phyloP scores from a whole-genome alignment of 768 basidiomycete species.

The Sporobolomyces roseus region DNA sequence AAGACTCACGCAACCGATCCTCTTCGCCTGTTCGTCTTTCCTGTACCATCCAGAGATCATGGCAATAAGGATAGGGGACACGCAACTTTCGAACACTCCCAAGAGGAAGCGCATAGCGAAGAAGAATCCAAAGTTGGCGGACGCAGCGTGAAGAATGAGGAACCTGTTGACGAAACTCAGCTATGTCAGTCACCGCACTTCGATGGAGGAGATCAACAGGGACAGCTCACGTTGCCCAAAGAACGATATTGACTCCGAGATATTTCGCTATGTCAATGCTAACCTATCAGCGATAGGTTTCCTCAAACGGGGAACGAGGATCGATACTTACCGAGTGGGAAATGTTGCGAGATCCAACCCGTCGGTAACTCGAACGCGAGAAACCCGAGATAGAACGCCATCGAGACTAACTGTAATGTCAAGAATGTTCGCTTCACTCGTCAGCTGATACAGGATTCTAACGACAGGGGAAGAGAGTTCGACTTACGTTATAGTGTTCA shows the following conservation, averaged over 20 bases:
- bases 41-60: slow-evolving; percentile 67
- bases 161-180: slow-evolving; percentile 44
- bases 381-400: slow-evolving; percentile 14
- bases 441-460: no score
- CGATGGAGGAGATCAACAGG: not conserved
- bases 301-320: slow-evolving; percentile 1
- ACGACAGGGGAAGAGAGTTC: no score
- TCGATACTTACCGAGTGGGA: no score
- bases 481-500: slow-evolving; percentile 55
- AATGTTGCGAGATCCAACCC: no score
- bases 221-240: slow-evolving; percentile 53
- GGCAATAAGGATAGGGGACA: slow-evolving; percentile 61
- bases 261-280: slow-evolving; percentile 28
- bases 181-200: slow-evolving; percentile 36
- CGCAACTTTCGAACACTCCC: slow-evolving; percentile 55
- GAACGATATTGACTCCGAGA: slow-evolving; percentile 57
- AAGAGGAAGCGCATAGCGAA: slow-evolving; percentile 63
- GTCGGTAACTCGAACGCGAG: slow-evolving; percentile 8
- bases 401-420: no score
- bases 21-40: slow-evolving; percentile 62
- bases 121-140: slow-evolving; percentile 60
- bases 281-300: no score
- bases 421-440: no score
- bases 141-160: slow-evolving; percentile 61
- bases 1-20: no score